phyloP scores from a whole-genome alignment of 1,284 basidiomycete genomes.

The Malassezia caprae region DNA sequence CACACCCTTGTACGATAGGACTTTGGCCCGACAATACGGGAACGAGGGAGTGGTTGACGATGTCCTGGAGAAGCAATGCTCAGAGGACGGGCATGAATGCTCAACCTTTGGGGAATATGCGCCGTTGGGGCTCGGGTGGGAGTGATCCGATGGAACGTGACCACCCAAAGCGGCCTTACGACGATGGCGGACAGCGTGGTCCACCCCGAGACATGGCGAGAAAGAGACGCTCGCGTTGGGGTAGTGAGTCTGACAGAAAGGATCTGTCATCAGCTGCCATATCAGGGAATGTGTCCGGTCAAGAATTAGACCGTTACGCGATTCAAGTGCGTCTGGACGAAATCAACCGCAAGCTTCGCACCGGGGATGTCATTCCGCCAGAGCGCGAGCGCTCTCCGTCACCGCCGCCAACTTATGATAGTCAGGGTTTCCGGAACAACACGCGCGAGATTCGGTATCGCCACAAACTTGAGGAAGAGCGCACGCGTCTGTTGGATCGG shows the following conservation, averaged over 20 bases:
- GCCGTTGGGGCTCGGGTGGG: constrained; percentile 33
- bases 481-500: constrained; percentile 80
- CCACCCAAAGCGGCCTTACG: neutral
- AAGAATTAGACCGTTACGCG: constrained; percentile 46
- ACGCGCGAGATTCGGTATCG: constrained; percentile 95
- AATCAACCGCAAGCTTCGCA: constrained; percentile 82
- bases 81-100: constrained; percentile 46
- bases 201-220: constrained; percentile 21
- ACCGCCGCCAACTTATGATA: constrained; percentile 92
- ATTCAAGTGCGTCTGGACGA: constrained; percentile 66
- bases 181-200: neutral
- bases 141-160: neutral
- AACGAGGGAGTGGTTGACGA: constrained; percentile 8
- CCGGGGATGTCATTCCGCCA: constrained; percentile 90
- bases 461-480: constrained; percentile 95
- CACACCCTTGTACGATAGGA: neutral
- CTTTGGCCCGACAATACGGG: neutral
- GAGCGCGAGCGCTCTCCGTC: constrained; percentile 89
- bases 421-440: constrained; percentile 91
- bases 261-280: constrained; percentile 39
- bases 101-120: constrained; percentile 31
- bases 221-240: constrained; percentile 45
- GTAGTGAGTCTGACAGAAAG: constrained; percentile 31
- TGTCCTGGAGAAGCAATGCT: constrained; percentile 45
- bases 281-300: constrained; percentile 29